A percentile compares a stretch with the other conserved stretches of the same genome.
Evolutionary conservation across 306 rosid species (phyloP).

Genomic region (Adenanthera pavonina): DNA sequence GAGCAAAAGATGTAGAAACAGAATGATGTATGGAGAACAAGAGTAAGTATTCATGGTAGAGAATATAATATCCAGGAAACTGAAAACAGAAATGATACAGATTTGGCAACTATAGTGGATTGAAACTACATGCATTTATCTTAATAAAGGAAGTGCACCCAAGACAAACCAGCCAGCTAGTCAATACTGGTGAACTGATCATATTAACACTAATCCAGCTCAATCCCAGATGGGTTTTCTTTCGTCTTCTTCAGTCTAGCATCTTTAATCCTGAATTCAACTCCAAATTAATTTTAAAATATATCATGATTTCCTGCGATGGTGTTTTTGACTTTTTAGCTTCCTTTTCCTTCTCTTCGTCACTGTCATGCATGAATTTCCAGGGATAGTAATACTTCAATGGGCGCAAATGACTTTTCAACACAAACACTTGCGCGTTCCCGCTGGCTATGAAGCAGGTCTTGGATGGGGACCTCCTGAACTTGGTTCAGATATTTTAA

Average conservation of each 20-base stretch:
- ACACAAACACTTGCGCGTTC: not conserved
- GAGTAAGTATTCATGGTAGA: not conserved
- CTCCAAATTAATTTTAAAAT: not conserved
- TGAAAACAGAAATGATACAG: not conserved
- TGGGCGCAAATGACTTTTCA: not conserved
- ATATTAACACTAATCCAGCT: not conserved
- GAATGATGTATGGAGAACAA: slow-evolving; percentile 7
- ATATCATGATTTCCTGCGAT: not conserved
- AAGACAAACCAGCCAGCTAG: not conserved
- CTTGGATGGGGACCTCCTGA: not conserved
- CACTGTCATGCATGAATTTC: not conserved
- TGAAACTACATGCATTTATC: not conserved
- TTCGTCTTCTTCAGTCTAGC: not conserved
- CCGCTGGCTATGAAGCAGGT: not conserved
- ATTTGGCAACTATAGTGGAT: not conserved
- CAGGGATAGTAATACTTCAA: not conserved
- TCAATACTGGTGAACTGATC: not conserved
- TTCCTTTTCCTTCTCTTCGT: not conserved
- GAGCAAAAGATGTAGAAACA: not conserved
- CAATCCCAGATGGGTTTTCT: not conserved
- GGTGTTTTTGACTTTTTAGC: not conserved
- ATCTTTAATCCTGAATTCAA: not conserved
- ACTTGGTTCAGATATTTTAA: not conserved
- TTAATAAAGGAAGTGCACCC: not conserved
- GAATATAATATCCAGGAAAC: not conserved